phyloP scores from a whole-genome alignment of 257 asterid genomes.

The Petunia axillaris region DNA sequence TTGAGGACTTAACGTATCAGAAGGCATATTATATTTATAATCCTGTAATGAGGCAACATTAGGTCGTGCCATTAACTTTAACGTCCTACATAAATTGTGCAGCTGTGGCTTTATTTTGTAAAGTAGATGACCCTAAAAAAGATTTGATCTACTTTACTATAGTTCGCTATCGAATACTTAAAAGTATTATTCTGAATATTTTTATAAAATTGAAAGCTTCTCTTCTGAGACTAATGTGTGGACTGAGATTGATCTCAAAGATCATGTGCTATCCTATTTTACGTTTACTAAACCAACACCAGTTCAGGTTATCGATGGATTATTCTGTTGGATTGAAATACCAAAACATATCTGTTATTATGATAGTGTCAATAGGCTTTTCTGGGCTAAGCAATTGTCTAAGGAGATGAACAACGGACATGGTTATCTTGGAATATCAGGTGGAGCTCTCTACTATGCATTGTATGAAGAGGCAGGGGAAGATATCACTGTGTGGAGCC shows the following conservation, averaged over 20 bases:
- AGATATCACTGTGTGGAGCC: neutral
- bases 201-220: neutral
- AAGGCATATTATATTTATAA: neutral
- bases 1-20: neutral
- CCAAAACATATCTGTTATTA: neutral
- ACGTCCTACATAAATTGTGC: neutral
- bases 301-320: neutral
- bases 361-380: neutral
- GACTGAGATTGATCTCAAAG: neutral
- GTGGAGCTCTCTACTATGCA: neutral
- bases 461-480: neutral
- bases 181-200: too few species aligned
- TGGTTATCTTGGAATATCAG: neutral
- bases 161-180: neutral
- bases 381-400: neutral
- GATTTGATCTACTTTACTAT: neutral
- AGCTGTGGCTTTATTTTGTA: neutral
- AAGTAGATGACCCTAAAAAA: conserved; percentile 1
- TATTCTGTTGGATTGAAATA: neutral
- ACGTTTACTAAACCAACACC: neutral
- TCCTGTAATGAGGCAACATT: neutral
- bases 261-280: too few species aligned
- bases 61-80: neutral
- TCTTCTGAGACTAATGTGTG: conserved; percentile 1
- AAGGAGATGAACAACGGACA: neutral